Evolutionary conservation across 352 stramenopile species (phyloP), one percentile per base, ranked within the genome.

Genomic region (Pseudoperonospora humuli): DNA sequence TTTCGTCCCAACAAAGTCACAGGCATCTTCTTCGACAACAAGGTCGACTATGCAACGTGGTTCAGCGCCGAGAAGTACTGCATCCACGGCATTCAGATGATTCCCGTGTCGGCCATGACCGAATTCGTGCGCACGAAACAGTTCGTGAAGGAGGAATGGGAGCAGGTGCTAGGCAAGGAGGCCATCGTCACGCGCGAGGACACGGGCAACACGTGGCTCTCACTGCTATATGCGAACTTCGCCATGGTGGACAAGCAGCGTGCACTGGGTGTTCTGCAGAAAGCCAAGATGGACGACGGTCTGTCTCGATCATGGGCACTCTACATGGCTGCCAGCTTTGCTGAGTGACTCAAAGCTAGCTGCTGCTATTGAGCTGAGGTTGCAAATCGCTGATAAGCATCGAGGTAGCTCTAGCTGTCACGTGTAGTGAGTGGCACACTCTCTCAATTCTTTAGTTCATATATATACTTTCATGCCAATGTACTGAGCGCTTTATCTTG

Each of bases 11-110:
- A 68, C 36, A 85, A 83, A 54, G 73, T 71, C 7, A 48, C 71
- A 1, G 76, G 76, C 11, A 89, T 86, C 36, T 61, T 83, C 27
- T 89, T 89, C 27, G 74, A 86, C 51, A 89, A 89, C 57, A 89
- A 89, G 46, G 62, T 69, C 9, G 75, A 89, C 60, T 89, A 89
- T 45, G 61, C 76, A 13, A 89, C 71, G 46, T 86, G 76, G 76
- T 86, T 86, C 61, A 81, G 61, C 25, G 54, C 50, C 3, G 69
- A 82, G 7, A 54, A 62, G 45, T 72, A 81, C 45, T 84, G 73
- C 54, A 86, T 89, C 50, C 76, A 89, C 49, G 76, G 76, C 50
- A 85, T 86, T 39, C 74, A 89, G 43, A 86, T 89, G 76, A 67
- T 83, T 2, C 74, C 76, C 1, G 56, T 82, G 35, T 74, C 71